phyloP scores from a whole-genome alignment of 768 basidiomycete genomes.

The Leccinum aurantiacum region DNA sequence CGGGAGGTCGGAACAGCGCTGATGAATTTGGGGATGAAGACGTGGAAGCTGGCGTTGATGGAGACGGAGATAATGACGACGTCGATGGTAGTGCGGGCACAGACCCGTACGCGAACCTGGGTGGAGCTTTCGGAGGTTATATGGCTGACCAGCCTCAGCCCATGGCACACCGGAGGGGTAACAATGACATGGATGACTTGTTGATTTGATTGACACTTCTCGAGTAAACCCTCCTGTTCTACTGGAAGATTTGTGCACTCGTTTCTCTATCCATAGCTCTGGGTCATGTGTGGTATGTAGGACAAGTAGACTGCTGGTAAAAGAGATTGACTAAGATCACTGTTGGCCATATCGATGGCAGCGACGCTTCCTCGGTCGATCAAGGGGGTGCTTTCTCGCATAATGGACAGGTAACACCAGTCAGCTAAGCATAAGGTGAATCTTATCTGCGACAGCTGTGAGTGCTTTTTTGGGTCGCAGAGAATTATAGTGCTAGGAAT shows the following conservation, averaged over 20 bases:
- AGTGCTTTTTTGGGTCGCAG: constrained; percentile 54
- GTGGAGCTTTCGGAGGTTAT: constrained; percentile 73
- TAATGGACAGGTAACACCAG: background rate
- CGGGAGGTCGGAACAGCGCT: constrained; percentile 2
- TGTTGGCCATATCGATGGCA: background rate
- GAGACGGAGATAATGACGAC: constrained; percentile 44
- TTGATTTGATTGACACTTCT: constrained; percentile 45
- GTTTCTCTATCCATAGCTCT: background rate
- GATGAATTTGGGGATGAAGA: constrained; percentile 28
- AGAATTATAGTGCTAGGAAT: constrained; percentile 81
- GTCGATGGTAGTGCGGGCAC: constrained; percentile 30
- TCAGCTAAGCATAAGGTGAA: constrained; percentile 33
- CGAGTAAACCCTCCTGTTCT: background rate
- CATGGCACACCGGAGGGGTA: constrained; percentile 43
- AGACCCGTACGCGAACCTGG: constrained; percentile 86
- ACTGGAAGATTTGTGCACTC: constrained; percentile 4
- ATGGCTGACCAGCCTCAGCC: constrained; percentile 72
- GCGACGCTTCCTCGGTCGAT: background rate
- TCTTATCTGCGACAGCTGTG: constrained; percentile 30
- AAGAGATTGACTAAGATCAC: background rate
- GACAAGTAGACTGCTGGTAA: background rate
- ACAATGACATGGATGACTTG: constrained; percentile 63
- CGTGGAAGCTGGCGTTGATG: constrained; percentile 26
- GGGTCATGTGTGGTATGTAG: constrained; percentile 12
- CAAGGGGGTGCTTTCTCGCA: background rate